Evolutionary conservation across 371 early-diverging fungal species (phyloP).

Genomic region (Mortierella sp.): DNA sequence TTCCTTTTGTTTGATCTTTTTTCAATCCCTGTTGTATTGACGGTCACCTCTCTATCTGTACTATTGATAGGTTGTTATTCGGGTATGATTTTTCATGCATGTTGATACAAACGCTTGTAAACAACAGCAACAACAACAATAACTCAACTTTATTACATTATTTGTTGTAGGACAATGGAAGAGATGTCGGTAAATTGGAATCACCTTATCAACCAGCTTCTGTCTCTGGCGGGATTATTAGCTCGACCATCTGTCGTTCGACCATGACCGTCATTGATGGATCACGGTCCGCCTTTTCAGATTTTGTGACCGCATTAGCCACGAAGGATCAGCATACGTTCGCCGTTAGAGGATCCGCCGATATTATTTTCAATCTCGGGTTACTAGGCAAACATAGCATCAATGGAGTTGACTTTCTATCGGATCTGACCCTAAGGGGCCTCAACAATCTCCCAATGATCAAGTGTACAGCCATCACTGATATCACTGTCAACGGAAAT

Average conservation of each 20-base stretch:
- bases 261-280: constrained; percentile 20
- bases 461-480: constrained; percentile 14
- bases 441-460: constrained; percentile 32
- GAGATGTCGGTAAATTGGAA: constrained; percentile 30
- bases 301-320: constrained; percentile 26
- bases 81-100: background rate
- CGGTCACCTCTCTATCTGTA: background rate
- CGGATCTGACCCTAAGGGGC: constrained; percentile 33
- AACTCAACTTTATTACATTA: background rate
- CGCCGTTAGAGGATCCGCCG: constrained; percentile 33
- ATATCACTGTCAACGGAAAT: background rate
- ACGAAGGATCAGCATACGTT: constrained; percentile 32
- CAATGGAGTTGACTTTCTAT: constrained; percentile 26
- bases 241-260: constrained; percentile 13
- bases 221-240: constrained; percentile 21
- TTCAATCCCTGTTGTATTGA: background rate
- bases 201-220: constrained; percentile 36
- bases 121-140: background rate
- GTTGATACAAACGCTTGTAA: background rate
- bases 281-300: constrained; percentile 16
- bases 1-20: background rate
- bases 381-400: constrained; percentile 29
- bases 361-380: constrained; percentile 36
- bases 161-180: constrained; percentile 28
- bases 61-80: constrained; percentile 3